These are phyloP conservation scores for Populus tremula DNA, from an alignment of 345 rosid species.

Conservation along the genomic window DNA sequence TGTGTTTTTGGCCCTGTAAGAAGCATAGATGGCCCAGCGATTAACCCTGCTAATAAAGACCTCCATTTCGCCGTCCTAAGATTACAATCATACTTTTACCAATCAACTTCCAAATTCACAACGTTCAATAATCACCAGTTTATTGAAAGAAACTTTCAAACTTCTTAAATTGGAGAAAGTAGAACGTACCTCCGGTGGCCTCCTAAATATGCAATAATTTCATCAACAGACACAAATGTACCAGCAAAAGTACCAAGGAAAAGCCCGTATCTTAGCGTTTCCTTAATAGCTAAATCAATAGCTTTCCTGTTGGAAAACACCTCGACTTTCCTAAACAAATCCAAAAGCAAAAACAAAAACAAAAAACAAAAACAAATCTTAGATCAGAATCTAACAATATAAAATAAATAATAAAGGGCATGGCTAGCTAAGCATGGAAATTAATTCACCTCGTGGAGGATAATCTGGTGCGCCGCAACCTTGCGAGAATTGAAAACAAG, in stretches of 20 bases:
- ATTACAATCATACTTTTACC: neutral
- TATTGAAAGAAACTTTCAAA: neutral
- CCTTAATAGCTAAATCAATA: constrained; percentile 61
- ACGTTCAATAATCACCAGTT: neutral
- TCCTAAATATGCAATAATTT: constrained; percentile 58
- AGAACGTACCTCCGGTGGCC: constrained; percentile 62
- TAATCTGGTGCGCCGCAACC: constrained; percentile 59
- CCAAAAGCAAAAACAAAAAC: neutral
- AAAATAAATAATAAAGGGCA: neutral
- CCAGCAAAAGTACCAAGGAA: constrained; percentile 93
- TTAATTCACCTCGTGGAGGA: constrained; percentile 38
- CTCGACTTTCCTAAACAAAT: constrained; percentile 52
- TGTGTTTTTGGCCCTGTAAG: constrained; percentile 77
- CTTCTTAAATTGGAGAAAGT: constrained; percentile 6
- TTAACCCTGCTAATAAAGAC: constrained; percentile 73
- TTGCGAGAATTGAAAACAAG: constrained; percentile 67
- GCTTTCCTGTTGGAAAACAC: constrained; percentile 63
- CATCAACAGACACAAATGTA: constrained; percentile 80
- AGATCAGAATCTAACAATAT: constrained; percentile 3
- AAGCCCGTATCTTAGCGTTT: constrained; percentile 83
- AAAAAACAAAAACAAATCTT: neutral
- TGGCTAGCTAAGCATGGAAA: neutral
- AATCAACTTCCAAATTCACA: constrained; percentile 16
- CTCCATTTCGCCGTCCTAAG: constrained; percentile 89
- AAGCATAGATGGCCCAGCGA: constrained; percentile 96